Evolutionary conservation across 2,329 filamentous ascomycete genomes (phyloP), one percentile per base, ranked within the genome.

Genomic region (Xylariaceae sp.): DNA sequence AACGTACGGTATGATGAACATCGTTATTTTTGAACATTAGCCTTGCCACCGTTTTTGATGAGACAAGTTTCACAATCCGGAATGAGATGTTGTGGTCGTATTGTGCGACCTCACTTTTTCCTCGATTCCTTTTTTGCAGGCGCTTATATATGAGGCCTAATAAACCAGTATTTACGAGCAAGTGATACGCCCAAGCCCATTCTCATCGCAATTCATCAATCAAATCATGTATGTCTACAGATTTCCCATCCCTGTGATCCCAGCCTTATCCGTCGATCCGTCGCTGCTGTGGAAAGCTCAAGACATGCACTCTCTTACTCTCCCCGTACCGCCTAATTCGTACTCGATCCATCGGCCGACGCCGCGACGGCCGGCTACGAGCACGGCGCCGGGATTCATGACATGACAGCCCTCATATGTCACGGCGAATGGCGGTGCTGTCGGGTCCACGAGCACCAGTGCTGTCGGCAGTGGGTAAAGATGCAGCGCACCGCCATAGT

Each of bases 361-460:
- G 3, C 85, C 84, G 59, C 83, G 81, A 49, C 85, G 79, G 0
- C 85, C 86, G 0, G 81, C 75, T 0, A 89, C 84, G 21, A 95
- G 78, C 47, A 99, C 71, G 46, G 80, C 79, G 5, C 91, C 90
- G 0, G 94, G 92, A 68, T 99, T 99, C 81, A 99, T 86, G 32
- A 96, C 92, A 73, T 94, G 89, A 67, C 94, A 97, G 0, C 92
- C 92, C 71, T 96, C 92, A 67, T 97, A 97, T 13, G 89, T 95
- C 60, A 96, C 76, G 50, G 87, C 87, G 66, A 96, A 99, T 0
- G 90, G 80, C 13, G 88, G 85, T 9, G 87, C 85, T 40, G 92
- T 89, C 0, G 87, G 77, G 71, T 99, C 94, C 1, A 90, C 86
- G 3, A 99, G 73, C 15, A 95, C 82, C 65, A 97, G 76, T 0